Evolutionary conservation across 2,329 filamentous ascomycete genomes (phyloP), one percentile per base, ranked within the genome.

Genomic region (Diatrype stigma): DNA sequence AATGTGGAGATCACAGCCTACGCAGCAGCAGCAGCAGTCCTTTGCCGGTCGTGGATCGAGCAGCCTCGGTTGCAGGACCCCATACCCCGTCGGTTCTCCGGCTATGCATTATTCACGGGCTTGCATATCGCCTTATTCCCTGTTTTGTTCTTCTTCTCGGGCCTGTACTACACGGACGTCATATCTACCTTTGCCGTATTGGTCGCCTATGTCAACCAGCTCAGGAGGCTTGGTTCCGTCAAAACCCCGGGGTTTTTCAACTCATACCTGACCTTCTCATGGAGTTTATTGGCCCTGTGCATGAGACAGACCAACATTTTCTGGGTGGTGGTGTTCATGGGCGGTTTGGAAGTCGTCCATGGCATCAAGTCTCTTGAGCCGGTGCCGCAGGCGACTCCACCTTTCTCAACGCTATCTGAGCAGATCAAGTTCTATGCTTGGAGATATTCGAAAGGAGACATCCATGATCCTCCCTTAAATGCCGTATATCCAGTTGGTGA

Each of bases 231-330:
- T 2, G 69, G 67, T 17, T 51, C 56, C 30, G 55, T 6, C 11
- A 11, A 61, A 11, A 47, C 45, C 6, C 69, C 64, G 5, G 69
- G 70, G 0, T 16, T 73, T 5, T 3, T 60, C 7, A 78, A 67
- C 42, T 74, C 76, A 46, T 1, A 84, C 0, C 54, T 59, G 11
- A 73, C 74, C 0, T 54, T 89, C 0, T 1, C 76, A 0, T 66
- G 86, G 6, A 91, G 91, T 0, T 56, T 90, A 0, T 55, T 81
- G 1, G 78, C 90, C 1, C 75, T 99, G 19, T 72, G 80, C 2
- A 94, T 96, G 75, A 80, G 94, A 22, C 94, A 99, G 69, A 99
- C 94, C 0, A 99, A 99, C 62, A 87, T 97, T 50, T 96, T 99
- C 66, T 99, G 94, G 94, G 85, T 92, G 0, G 86, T 89, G 1